A percentile compares a stretch with the other conserved stretches of the same genome.
Conservation (phyloP, 768 basidiomycete genomes). For the Termitomyces sp. region DNA sequence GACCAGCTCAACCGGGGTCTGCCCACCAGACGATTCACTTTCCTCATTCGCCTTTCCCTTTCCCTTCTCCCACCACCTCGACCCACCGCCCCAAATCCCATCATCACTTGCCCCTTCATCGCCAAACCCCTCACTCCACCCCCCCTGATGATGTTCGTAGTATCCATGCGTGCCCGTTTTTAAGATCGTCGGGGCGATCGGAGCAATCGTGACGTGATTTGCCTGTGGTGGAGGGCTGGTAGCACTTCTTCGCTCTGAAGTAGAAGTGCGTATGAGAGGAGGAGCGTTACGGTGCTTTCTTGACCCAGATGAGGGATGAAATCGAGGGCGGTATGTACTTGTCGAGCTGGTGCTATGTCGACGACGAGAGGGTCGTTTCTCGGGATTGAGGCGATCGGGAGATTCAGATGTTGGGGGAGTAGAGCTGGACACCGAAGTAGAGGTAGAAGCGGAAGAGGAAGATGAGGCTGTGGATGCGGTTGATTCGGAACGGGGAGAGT, state of each 20-base stretch:
- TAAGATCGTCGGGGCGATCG: constrained; percentile 66
- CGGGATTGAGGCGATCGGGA: constrained; percentile 10
- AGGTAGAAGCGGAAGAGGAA: constrained; percentile 31
- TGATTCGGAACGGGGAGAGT: constrained; percentile 35
- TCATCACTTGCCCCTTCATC: constrained; percentile 36
- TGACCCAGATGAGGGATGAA: constrained; percentile 15
- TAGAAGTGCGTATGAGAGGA: constrained; percentile 21
- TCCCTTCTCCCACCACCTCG: constrained; percentile 12
- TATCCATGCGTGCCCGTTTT: constrained; percentile 66
- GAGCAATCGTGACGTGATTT: constrained; percentile 39
- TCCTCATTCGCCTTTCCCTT: constrained; percentile 15
- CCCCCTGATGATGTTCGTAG: constrained; percentile 26
- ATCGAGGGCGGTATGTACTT: constrained; percentile 19
- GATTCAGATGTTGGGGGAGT: constrained; percentile 20
- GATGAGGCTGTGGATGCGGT: constrained; percentile 40
- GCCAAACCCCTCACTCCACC: constrained; percentile 44
- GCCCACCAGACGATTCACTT: constrained; percentile 27
- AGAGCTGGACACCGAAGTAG: constrained; percentile 20
- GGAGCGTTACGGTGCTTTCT: constrained; percentile 19
- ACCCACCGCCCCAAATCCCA: constrained; percentile 14
- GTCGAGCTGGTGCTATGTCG: constrained; percentile 17
- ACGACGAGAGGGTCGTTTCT: constrained; percentile 14
- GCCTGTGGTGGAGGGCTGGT: constrained; percentile 1
- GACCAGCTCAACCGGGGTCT: constrained; percentile 61
- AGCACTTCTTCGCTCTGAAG: background rate